Evolutionary conservation across 192 early-diverging fungal species (phyloP).

Genomic region (Coemansia sp.): DNA sequence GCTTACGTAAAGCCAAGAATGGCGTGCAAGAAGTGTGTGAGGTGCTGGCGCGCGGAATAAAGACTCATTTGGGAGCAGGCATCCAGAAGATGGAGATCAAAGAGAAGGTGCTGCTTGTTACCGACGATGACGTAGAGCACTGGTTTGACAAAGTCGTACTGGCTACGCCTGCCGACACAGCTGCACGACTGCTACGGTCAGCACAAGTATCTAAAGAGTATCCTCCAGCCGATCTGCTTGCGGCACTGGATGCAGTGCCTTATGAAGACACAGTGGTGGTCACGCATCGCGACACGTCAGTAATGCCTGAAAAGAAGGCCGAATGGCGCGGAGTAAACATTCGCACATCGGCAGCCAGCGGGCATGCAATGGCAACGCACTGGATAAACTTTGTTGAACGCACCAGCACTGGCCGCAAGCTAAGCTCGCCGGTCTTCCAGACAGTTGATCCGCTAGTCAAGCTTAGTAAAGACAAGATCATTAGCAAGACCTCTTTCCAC

Average conservation of each 20-base stretch:
- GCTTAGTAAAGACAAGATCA: slow-evolving; percentile 33
- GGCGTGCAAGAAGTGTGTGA: slow-evolving; percentile 43
- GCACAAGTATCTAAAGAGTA: background rate
- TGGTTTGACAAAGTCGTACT: slow-evolving; percentile 38
- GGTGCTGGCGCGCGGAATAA: slow-evolving; percentile 11
- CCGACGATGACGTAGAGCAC: slow-evolving; percentile 7
- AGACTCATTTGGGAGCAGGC: slow-evolving; percentile 9
- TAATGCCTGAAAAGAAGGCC: slow-evolving; percentile 35
- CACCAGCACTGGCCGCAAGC: slow-evolving; percentile 31
- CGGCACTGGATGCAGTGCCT: slow-evolving; percentile 30
- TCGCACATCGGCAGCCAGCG: slow-evolving; percentile 6
- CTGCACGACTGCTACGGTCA: slow-evolving; percentile 12
- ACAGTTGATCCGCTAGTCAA: slow-evolving; percentile 59
- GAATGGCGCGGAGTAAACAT: slow-evolving; percentile 55
- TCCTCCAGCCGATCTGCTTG: slow-evolving; percentile 22
- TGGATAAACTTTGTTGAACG: slow-evolving; percentile 58
- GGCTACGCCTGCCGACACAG: slow-evolving; percentile 40
- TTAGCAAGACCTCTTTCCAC: slow-evolving; percentile 53
- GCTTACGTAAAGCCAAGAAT: slow-evolving; percentile 33
- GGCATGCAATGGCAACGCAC: slow-evolving; percentile 28
- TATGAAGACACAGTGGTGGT: slow-evolving; percentile 44
- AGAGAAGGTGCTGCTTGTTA: slow-evolving; percentile 5
- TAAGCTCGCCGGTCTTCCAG: slow-evolving; percentile 52
- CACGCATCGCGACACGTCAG: slow-evolving; percentile 42
- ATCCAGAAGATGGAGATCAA: slow-evolving; percentile 13